Evolutionary conservation across 352 stramenopile species (phyloP), one percentile per base, ranked within the genome.

Genomic region (Hyaloperonospora arabidopsidis): DNA sequence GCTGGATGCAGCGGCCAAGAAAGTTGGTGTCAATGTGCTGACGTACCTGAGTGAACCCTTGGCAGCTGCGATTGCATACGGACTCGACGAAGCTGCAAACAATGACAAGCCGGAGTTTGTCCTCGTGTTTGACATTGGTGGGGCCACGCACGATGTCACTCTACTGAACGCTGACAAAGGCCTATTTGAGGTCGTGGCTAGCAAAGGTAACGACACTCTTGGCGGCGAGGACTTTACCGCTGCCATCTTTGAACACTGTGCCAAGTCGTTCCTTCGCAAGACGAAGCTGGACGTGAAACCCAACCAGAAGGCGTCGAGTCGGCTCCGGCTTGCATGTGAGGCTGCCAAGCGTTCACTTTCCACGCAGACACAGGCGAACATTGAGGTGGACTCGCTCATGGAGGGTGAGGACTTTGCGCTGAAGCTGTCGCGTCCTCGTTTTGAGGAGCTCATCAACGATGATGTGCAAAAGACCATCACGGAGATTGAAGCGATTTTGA

Each of bases 1-100:
- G 41, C 67, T 95, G 67, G 64, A 77, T 32, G 70, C 81, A 12
- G 88, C 89, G 13, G 91, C 89, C 17, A 76, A 87, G 46, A 72
- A 87, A 56, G 96, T 95, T 6, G 95, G 95, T 15, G 79, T 99
- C 13, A 87, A 97, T 41, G 89, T 99, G 49, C 78, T 98, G 61
- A 88, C 93, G 48, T 93, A 98, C 76, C 95, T 99, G 67, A 98
- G 97, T 71, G 97, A 99, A 74, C 97, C 97, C 35, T 93, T 98
- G 17, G 95, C 97, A 43, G 97, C 97, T 47, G 96, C 96, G 45
- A 97, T 99, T 69, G 96, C 96, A n/a, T 99, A 99, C 72, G 95
- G 97, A 32, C 76, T 99, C 18, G 96, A 99, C 63, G 96, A 98
- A 68, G 70, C 63, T 54, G 61, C 63, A n/a, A 87, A 84, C 66